Evolutionary conservation across 1,284 basidiomycete genomes (phyloP), one percentile per base, ranked within the genome.

Genomic region (Earliella scabrosa): DNA sequence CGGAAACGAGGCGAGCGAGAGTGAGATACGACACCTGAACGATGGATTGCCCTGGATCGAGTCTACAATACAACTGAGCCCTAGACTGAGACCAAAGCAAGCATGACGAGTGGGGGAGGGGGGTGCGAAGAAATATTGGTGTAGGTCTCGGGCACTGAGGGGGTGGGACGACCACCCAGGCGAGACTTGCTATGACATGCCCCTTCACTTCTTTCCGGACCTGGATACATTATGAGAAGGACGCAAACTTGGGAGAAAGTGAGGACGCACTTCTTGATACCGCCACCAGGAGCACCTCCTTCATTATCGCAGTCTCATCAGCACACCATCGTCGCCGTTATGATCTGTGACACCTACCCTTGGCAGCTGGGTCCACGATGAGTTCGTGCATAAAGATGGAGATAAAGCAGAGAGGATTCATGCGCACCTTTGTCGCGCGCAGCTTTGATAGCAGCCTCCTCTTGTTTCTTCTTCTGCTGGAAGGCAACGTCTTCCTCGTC

Each of bases 181-280:
- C n/a, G n/a, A n/a, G n/a, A n/a, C n/a, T n/a, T n/a, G n/a, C n/a
- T n/a, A n/a, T n/a, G n/a, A n/a, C n/a, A n/a, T n/a, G n/a, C n/a
- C n/a, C 23, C 20, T 14, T 44, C 55, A 62, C 56, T 62, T 62
- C 63, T 64, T 64, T 11, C 60, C 58, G 20, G 87, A 89, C 73
- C 88, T 49, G 62, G 57, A 45, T 35, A 54, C 56, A 16, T n/a
- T n/a, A 18, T 43, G 40, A 40, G 52, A 51, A 49, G 13, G 1
- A 24, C 13, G 16, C 11, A 27, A 51, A 21, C 41, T 38, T 13
- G 23, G 16, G 36, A 5, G 16, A 45, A 35, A n/a, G 32, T 7
- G 20, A 2, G 44, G 9, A 78, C 83, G 61, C 70, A 90, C 90
- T 92, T 91, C 82, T 92, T 92, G 78, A 92, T 90, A 34, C 90